Evolutionary conservation across 129 eudicot species (phyloP).

Genomic region (Flaveria trinervia): DNA sequence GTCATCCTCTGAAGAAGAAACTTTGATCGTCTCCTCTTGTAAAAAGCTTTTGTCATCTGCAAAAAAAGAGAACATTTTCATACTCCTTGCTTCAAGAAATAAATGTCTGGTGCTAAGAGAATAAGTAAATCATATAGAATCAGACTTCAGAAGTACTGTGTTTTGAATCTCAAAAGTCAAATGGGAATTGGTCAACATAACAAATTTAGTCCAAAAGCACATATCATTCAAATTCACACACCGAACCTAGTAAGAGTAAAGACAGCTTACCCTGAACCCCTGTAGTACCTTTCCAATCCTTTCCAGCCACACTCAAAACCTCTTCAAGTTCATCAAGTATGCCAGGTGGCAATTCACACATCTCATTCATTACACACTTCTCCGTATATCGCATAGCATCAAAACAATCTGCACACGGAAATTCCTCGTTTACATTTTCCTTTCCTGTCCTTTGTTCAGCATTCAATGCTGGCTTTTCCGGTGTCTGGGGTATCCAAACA

Average conservation of each 20-base stretch:
- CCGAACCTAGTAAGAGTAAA: background rate
- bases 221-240: background rate
- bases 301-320: constrained; percentile 15
- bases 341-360: constrained; percentile 10
- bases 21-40: constrained; percentile 32
- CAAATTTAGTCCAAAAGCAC: constrained; percentile 5
- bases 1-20: constrained; percentile 4
- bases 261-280: constrained; percentile 21
- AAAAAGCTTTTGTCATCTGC: constrained; percentile 35
- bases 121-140: background rate
- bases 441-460: constrained; percentile 20
- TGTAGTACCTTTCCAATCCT: constrained; percentile 19
- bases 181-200: constrained; percentile 4
- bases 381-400: background rate
- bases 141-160: too few relatives aligned
- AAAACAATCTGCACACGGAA: constrained; percentile 11
- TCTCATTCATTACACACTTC: constrained; percentile 13
- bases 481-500: constrained; percentile 42
- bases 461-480: constrained; percentile 32
- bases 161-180: constrained; percentile 20
- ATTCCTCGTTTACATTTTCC: constrained; percentile 15
- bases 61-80: constrained; percentile 18
- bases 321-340: constrained; percentile 20
- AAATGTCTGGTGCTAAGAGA: background rate
- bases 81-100: background rate